Evolutionary conservation across 805 yeast species (phyloP).

Genomic region (Saccharomyces paradoxus): DNA sequence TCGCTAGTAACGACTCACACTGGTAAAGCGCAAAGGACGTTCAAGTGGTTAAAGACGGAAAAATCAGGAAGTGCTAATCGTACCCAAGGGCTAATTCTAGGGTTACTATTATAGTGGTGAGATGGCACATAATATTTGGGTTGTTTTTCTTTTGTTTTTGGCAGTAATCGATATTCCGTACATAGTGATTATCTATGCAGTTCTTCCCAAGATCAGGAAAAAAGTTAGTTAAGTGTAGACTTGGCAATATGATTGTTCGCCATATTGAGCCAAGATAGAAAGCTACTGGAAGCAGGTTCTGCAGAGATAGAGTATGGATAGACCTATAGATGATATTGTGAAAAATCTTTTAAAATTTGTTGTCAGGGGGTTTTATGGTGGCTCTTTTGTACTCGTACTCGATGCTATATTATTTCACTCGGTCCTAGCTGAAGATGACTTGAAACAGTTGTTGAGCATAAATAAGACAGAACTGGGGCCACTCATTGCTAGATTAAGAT

Average conservation of each 20-base stretch:
- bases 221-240: neutral
- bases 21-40: neutral
- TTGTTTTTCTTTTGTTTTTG: too few relatives aligned
- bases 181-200: neutral
- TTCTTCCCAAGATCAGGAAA: neutral
- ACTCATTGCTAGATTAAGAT: conserved; percentile 69
- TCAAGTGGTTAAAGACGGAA: too few relatives aligned
- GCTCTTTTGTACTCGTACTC: conserved; percentile 70
- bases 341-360: conserved; percentile 60
- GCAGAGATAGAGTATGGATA: conserved; percentile 19
- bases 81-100: too few relatives aligned
- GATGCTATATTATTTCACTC: conserved; percentile 86
- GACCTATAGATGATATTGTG: conserved; percentile 36
- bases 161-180: neutral
- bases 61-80: too few relatives aligned
- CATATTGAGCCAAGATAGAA: neutral
- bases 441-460: conserved; percentile 70
- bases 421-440: conserved; percentile 87
- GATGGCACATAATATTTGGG: too few relatives aligned
- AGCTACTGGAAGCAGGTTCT: neutral
- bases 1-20: neutral
- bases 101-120: too few relatives aligned
- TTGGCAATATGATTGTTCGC: neutral
- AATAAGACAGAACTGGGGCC: conserved; percentile 82
- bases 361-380: conserved; percentile 78